Base-by-base conservation (phyloP, 345 rosid genomes). In the Bruguiera sexangula region DNA sequence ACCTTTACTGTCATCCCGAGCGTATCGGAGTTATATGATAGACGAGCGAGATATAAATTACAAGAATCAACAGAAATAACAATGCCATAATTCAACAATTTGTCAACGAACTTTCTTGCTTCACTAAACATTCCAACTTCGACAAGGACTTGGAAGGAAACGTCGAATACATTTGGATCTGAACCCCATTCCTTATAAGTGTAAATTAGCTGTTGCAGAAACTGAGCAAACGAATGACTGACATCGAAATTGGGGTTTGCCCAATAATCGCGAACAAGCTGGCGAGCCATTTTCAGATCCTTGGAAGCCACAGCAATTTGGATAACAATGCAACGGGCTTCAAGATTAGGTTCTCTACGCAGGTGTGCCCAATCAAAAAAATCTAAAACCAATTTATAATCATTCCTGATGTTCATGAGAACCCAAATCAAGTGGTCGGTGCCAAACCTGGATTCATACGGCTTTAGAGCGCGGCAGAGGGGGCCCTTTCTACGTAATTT, bases 111-210 rank as follows among this genome's bases (percentile, higher is more conserved):
- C 7, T 69, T 85, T 63, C 88, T 86, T 20, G 93, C 96, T 84
- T 92, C 96, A 77, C 30, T 65, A 8, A 89, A 77, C 88, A 84
- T 62, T 43, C 89, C 87, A 36, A 68, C 82, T 69, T 88, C 96
- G 69, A 84, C 88, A 8, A 94, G 89, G 39, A 89, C 96, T 81
- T 86, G 86, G 48, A 94, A 95, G 81, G 83, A 90, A 66, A 92
- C 78, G 81, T 92, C 90, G 53, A 92, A 92, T 30, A 95, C 97
- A 46, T 55, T 78, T 60, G 96, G 89, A 81, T 92, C 85, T 31
- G 96, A 88, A 66, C 99, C 88, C 99, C 97, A 95, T 48, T 88
- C 91, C 82, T 92, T 92, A 66, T 88, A 88, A 1, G 97, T 95
- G 71, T 90, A 89, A 54, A 95, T 82, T 60, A 95, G 73, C 62